Evolutionary conservation across 2,329 filamentous ascomycete genomes (phyloP).

Genomic region (Aspergillus fumigatiaffinis): DNA sequence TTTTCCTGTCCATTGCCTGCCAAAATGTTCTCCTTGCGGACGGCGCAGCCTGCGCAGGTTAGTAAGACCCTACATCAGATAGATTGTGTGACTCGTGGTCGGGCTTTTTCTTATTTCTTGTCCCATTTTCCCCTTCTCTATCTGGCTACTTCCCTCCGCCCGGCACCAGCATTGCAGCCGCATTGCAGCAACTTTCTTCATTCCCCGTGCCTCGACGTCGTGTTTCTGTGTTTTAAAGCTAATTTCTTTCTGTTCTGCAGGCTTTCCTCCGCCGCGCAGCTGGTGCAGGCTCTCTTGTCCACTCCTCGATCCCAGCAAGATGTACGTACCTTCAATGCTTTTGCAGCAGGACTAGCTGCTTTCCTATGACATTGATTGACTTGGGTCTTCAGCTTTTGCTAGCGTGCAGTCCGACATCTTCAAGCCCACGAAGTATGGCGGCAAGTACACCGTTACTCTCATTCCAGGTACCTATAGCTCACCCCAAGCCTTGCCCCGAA

Average conservation of each 20-base stretch:
- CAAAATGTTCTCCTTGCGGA: slow-evolving; percentile 40
- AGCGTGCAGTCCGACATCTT: slow-evolving; percentile 93
- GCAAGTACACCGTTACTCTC: slow-evolving; percentile 98
- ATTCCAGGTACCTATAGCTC: slow-evolving; percentile 68
- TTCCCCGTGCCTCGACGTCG: slow-evolving; percentile 10
- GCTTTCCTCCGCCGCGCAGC: slow-evolving; percentile 54
- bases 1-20: slow-evolving; percentile 11
- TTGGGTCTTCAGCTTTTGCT: slow-evolving; percentile 55
- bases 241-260: slow-evolving; percentile 42
- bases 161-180: slow-evolving; percentile 40
- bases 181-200: slow-evolving; percentile 31
- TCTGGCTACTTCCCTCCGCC: slow-evolving; percentile 45
- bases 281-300: slow-evolving; percentile 45
- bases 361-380: slow-evolving; percentile 12
- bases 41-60: slow-evolving; percentile 42
- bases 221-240: slow-evolving; percentile 13
- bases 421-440: slow-evolving; percentile 97
- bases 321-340: slow-evolving; percentile 43
- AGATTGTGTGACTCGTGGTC: neutral
- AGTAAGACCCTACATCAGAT: slow-evolving; percentile 6
- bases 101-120: neutral
- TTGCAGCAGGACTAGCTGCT: neutral
- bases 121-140: slow-evolving; percentile 8
- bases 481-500: neutral
- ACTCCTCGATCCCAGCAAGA: slow-evolving; percentile 51